These are phyloP conservation scores for Alternaria brassicae DNA, from an alignment of 2,329 filamentous ascomycete genomes.

Conservation along the genomic window DNA sequence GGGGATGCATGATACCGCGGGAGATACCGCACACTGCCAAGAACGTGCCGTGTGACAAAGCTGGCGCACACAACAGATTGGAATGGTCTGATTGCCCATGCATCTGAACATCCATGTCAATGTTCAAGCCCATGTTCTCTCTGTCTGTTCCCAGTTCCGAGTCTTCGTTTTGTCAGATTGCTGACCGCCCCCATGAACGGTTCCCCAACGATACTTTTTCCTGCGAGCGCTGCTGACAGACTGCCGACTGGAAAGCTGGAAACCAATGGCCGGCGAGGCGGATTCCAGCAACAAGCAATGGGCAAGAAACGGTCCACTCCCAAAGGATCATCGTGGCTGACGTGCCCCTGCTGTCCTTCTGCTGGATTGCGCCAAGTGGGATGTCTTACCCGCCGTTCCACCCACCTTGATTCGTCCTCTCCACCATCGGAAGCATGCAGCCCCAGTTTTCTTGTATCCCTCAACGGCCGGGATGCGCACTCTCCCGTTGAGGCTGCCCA, in stretches of 20 bases:
- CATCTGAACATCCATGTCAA: slow-evolving; percentile 4
- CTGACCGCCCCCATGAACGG: slow-evolving; percentile 9
- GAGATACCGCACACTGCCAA: slow-evolving; percentile 2
- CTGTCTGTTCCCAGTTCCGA: not conserved
- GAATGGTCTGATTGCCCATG: slow-evolving; percentile 29
- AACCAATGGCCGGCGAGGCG: slow-evolving; percentile 30
- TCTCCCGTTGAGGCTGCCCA: slow-evolving; percentile 13
- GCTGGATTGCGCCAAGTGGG: slow-evolving; percentile 17
- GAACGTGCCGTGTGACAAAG: slow-evolving; percentile 26
- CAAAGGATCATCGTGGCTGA: slow-evolving; percentile 18
- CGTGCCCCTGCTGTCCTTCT: slow-evolving; percentile 12
- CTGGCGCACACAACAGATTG: slow-evolving; percentile 19
- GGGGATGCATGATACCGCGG: slow-evolving; percentile 9
- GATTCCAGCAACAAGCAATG: slow-evolving; percentile 18
- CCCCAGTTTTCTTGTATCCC: slow-evolving; percentile 6
- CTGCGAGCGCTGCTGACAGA: slow-evolving; percentile 22
- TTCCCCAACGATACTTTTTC: slow-evolving; percentile 10
- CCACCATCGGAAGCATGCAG: slow-evolving; percentile 8
- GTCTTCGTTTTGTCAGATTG: not conserved
- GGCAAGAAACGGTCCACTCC: slow-evolving; percentile 13
- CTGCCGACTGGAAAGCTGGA: slow-evolving; percentile 12
- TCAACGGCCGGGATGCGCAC: slow-evolving; percentile 18
- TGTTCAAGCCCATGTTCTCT: not conserved
- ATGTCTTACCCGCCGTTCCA: slow-evolving; percentile 17
- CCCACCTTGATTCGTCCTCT: slow-evolving; percentile 10